Evolutionary conservation across 2,329 filamentous ascomycete species (phyloP).

Genomic region (Fulvia fulva): DNA sequence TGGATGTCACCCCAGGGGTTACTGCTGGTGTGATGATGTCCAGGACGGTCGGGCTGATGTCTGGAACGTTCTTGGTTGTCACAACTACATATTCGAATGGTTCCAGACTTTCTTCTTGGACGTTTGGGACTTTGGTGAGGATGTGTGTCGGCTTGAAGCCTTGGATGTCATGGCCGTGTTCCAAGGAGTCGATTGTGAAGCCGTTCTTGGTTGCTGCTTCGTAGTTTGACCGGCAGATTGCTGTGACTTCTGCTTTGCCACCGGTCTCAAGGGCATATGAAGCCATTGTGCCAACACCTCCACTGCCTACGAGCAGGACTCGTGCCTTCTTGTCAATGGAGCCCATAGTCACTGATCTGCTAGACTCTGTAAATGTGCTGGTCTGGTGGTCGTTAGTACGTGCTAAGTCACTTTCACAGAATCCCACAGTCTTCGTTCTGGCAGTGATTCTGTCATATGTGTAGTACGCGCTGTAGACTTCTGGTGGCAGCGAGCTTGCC

Average conservation of each 20-base stretch:
- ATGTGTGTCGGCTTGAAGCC: constrained; percentile 35
- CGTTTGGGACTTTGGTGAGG: constrained; percentile 47
- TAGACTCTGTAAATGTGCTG: neutral
- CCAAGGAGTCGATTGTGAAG: constrained; percentile 53
- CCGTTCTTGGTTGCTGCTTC: constrained; percentile 45
- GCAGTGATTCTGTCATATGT: neutral
- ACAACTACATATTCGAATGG: constrained; percentile 55
- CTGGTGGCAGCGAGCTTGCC: neutral
- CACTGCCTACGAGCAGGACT: constrained; percentile 53
- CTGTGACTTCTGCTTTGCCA: constrained; percentile 50
- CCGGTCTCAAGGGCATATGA: constrained; percentile 53
- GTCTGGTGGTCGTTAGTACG: too few species aligned
- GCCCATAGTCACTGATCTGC: constrained; percentile 8
- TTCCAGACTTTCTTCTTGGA: constrained; percentile 28
- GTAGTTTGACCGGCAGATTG: constrained; percentile 56
- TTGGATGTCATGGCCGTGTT: constrained; percentile 47
- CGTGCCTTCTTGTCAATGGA: constrained; percentile 31
- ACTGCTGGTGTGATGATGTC: constrained; percentile 53
- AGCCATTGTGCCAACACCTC: constrained; percentile 55
- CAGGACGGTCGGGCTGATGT: constrained; percentile 47
- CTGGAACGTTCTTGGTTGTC: constrained; percentile 57
- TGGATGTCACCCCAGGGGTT: constrained; percentile 47
- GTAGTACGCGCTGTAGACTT: neutral
- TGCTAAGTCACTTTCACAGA: too few species aligned
- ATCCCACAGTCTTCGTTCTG: neutral